Evolutionary conservation across 495 filamentous ascomycete species (phyloP), one percentile per base, ranked within the genome.

Genomic region (Podospora pseudopauciseta): DNA sequence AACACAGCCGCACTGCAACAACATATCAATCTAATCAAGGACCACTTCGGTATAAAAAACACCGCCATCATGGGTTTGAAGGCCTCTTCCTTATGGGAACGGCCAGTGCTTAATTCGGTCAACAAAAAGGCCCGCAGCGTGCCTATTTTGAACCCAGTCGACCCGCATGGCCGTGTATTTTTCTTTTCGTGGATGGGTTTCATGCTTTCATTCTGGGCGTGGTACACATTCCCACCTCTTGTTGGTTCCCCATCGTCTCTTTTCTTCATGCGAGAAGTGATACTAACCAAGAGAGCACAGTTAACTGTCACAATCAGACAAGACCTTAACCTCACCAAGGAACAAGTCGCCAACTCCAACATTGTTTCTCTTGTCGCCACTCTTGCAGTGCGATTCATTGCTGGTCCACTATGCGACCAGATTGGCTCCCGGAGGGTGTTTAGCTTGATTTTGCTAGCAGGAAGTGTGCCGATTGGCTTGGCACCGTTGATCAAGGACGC

Each of bases 171-270:
- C 59, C 86, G 93, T 3, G 92, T 95, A 0, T 97, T 96, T 78
- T 92, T 93, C 83, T 97, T 97, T 80, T 92, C 93, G 0, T 97
- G 94, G 90, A 86, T 92, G 61, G 94, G 94, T 9, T 98, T 98
- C 81, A 92, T 97, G 89, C 87, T 97, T 67, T 92, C 93, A 23
- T 98, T 98, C 82, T 90, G 92, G 80, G 94, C 92, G 2, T 98
- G 94, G 91, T 92, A 89, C 75, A 87, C 92, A 1, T 94, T 94
- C 80, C 91, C 92, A 65, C 92, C 92, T 72, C 75, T 95, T 81
- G 90, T 93, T 82, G 79, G 88, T 63, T 15, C 7, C 54, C 11
- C 28, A 20, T 23, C 23, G 1, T 23, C 55, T 7, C 9, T 58
- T 26, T 58, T 5, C 7, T 20, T 7, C 16, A 7, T 18, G 7